These are phyloP conservation scores for Dentiscutata heterogama DNA, from an alignment of 371 early-diverging fungal genomes.

Conservation along the genomic window DNA sequence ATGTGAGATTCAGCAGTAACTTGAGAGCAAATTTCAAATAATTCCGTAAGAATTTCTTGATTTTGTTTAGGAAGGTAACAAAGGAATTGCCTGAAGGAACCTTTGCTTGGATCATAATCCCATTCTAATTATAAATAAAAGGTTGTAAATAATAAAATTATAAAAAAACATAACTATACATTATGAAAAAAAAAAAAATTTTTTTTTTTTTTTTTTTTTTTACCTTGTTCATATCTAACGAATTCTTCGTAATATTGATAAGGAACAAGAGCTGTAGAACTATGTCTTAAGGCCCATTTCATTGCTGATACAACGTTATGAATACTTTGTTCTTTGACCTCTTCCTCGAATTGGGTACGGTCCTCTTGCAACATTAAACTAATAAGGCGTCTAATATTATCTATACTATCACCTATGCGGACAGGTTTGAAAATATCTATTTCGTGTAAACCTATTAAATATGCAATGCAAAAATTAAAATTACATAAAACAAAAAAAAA, in stretches of 20 bases:
- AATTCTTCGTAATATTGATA: constrained; percentile 45
- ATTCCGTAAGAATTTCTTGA: constrained; percentile 11
- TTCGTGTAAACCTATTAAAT: constrained; percentile 32
- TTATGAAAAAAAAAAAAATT: neutral
- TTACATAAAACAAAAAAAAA: too few relatives aligned
- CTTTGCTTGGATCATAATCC: constrained; percentile 44
- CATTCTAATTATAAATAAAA: constrained; percentile 30
- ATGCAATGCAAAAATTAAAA: too few relatives aligned
- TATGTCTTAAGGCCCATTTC: constrained; percentile 44
- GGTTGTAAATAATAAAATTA: neutral
- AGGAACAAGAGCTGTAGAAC: constrained; percentile 31
- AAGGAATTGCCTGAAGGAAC: constrained; percentile 41
- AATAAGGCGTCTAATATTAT: constrained; percentile 23
- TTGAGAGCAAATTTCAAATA: constrained; percentile 38
- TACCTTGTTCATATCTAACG: constrained; percentile 45
- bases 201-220: too few relatives aligned
- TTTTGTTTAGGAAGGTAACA: constrained; percentile 42
- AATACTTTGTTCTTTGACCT: constrained; percentile 11
- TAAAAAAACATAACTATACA: neutral
- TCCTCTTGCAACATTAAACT: constrained; percentile 14
- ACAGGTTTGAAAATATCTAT: constrained; percentile 41
- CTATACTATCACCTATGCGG: constrained; percentile 22
- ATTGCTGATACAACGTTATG: constrained; percentile 38
- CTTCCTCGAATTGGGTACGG: constrained; percentile 22
- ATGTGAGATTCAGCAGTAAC: constrained; percentile 42